phyloP scores from a whole-genome alignment of 2,329 filamentous ascomycete species.

The Rasamsonia emersonii region DNA sequence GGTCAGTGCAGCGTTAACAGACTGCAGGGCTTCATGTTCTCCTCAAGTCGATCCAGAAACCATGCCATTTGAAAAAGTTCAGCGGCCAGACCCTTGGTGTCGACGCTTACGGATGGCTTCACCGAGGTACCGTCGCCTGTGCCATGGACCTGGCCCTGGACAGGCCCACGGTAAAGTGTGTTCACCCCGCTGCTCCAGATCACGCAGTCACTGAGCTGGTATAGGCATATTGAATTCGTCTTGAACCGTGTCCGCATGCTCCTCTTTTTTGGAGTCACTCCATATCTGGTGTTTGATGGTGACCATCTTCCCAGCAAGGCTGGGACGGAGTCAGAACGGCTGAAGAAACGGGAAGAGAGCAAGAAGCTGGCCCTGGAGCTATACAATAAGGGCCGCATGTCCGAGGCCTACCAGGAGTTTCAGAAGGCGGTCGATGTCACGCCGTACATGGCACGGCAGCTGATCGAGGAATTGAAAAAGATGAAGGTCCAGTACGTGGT shows the following conservation, averaged over 20 bases:
- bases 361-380: slow-evolving; percentile 68
- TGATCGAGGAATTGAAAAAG: slow-evolving; percentile 87
- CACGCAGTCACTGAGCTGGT: slow-evolving; percentile 14
- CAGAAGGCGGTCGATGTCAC: slow-evolving; percentile 96
- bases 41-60: slow-evolving; percentile 92
- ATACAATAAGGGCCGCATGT: slow-evolving; percentile 68
- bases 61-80: slow-evolving; percentile 78
- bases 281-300: slow-evolving; percentile 92
- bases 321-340: slow-evolving; percentile 69
- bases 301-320: slow-evolving; percentile 92
- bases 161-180: slow-evolving; percentile 78
- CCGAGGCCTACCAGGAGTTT: slow-evolving; percentile 74
- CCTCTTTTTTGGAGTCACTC: slow-evolving; percentile 84
- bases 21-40: slow-evolving; percentile 70
- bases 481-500: slow-evolving; percentile 77
- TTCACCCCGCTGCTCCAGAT: slow-evolving; percentile 8
- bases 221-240: slow-evolving; percentile 78
- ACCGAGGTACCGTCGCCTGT: slow-evolving; percentile 83
- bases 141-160: slow-evolving; percentile 82
- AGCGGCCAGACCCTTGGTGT: slow-evolving; percentile 83
- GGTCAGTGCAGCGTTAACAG: slow-evolving; percentile 9
- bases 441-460: slow-evolving; percentile 82
- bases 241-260: slow-evolving; percentile 91
- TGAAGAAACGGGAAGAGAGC: slow-evolving; percentile 67
- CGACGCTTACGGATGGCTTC: slow-evolving; percentile 96